A percentile compares a stretch with the other conserved stretches of the same genome.
phyloP scores from a whole-genome alignment of 2,329 filamentous ascomycete species.

The Xylaria sp. region DNA sequence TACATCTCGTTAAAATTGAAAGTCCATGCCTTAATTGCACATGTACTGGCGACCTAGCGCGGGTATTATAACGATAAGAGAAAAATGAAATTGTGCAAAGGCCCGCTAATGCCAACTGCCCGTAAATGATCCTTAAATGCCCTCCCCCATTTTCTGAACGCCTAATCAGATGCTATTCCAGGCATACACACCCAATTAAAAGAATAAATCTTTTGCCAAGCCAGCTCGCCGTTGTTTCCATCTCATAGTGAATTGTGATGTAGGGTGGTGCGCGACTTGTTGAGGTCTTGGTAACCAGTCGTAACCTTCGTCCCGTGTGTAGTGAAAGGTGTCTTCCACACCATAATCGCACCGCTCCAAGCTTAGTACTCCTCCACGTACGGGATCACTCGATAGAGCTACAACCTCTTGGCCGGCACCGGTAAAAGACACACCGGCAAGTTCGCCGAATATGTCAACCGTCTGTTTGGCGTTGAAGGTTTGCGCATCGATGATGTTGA shows the following conservation, averaged over 20 bases:
- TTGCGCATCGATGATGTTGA: slow-evolving; percentile 76
- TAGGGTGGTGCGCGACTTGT: slow-evolving; percentile 38
- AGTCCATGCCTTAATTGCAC: background rate
- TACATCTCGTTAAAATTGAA: background rate
- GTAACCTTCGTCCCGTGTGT: slow-evolving; percentile 37
- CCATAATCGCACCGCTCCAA: slow-evolving; percentile 62
- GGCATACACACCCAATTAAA: slow-evolving; percentile 29
- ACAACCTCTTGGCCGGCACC: slow-evolving; percentile 75
- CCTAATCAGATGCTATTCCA: slow-evolving; percentile 24
- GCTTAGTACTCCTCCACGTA: slow-evolving; percentile 73
- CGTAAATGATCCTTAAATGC: slow-evolving; percentile 12
- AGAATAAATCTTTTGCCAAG: slow-evolving; percentile 43
- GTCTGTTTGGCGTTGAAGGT: slow-evolving; percentile 73
- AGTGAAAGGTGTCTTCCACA: slow-evolving; percentile 48
- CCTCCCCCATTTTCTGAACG: slow-evolving; percentile 20
- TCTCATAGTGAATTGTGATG: slow-evolving; percentile 42
- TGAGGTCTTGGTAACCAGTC: slow-evolving; percentile 46
- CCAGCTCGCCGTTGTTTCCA: slow-evolving; percentile 46
- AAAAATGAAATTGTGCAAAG: background rate
- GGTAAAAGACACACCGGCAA: slow-evolving; percentile 74
- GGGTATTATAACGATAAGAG: slow-evolving; percentile 1
- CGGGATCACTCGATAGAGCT: slow-evolving; percentile 72
- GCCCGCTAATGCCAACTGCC: slow-evolving; percentile 10
- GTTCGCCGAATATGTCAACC: slow-evolving; percentile 78
- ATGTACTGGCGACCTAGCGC: background rate